A percentile compares a stretch with the other conserved stretches of the same genome.
These are phyloP conservation scores for Ricinus communis DNA, from an alignment of 345 rosid species.

Conservation along the genomic window DNA sequence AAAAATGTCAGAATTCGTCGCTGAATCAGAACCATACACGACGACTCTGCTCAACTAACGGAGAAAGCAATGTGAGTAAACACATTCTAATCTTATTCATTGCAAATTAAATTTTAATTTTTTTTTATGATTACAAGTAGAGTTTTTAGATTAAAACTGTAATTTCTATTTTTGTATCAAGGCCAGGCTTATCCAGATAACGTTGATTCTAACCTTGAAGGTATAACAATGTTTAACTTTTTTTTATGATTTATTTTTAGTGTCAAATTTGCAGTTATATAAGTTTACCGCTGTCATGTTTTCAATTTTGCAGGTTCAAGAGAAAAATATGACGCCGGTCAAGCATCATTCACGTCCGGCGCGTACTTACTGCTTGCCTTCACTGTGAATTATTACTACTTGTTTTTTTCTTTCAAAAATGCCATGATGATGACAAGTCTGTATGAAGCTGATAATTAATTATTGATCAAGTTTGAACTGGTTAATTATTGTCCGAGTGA, in stretches of 20 bases:
- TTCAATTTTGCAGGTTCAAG: conserved; percentile 26
- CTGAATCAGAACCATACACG: conserved; percentile 2
- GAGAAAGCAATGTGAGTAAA: conserved; percentile 34
- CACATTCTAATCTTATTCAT: not conserved
- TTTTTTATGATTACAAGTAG: not conserved
- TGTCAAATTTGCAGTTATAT: not conserved
- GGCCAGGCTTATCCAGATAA: conserved; percentile 33
- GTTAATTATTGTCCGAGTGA: too few species aligned
- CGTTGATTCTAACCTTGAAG: conserved; percentile 26
- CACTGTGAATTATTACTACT: not conserved
- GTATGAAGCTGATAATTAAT: too few species aligned
- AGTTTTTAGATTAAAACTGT: not conserved
- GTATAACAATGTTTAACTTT: conserved; percentile 4
- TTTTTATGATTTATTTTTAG: too few species aligned
- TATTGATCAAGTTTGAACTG: too few species aligned
- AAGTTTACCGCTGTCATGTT: not conserved
- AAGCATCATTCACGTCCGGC: conserved; percentile 27
- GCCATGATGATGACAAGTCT: not conserved
- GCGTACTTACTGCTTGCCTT: conserved; percentile 43
- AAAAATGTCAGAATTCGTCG: not conserved
- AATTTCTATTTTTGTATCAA: not conserved
- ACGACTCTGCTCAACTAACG: conserved; percentile 23
- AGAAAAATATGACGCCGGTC: conserved; percentile 23
- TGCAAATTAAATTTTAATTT: too few species aligned
- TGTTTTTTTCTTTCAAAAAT: not conserved